Base-by-base conservation (phyloP, 225 moss, liverwort and hornwort species). In the Pseudoscleropodium purum region DNA sequence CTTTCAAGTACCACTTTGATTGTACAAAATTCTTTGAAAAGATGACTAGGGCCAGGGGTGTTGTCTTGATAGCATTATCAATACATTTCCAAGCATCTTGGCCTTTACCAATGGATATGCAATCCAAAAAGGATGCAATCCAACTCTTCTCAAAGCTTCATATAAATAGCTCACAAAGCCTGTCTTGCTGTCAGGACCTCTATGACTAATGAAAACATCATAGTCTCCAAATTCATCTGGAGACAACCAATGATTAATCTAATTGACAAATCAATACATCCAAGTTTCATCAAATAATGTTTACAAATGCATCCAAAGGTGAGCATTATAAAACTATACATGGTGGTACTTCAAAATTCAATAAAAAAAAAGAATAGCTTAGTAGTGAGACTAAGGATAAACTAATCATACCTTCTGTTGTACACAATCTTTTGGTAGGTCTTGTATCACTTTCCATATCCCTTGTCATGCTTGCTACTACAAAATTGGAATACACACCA, bases 1-100 rank as follows among this genome's bases (percentile, higher is more conserved):
- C 74, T 74, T 45, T 74, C 30, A 74, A 47, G 11, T 18, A 47
- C 47, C 74, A 74, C 47, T 74, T 15, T 0, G 74, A 74, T 47
- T 74, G 45, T 1, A 1, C 30, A 47, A 74, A 74, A 18, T 1
- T 30, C 30, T 74, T 1, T 0, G 30, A 74, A 11, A 45, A 74
- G 11, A 74, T 74, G 10, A 74, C 18, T 30, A 74, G 6, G 11
- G 47, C 18, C 11, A 74, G 10, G 11, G 45, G 6, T 45, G 74
- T 74, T 1, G 1, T 47, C 6, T 30, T 30, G 10, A 74, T 74
- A 18, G 47, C 74, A 18, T 25, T 18, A 11, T 30, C 30, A 30
- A 74, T 74, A 30, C 45, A 74, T 74, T 47, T 11, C 74, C 47
- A 74, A 47, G 30, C 0, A 74, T 74, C 74, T 74, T 74, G 74